These are phyloP conservation scores for Eimeria praecox DNA, from an alignment of 169 alveolate genomes.

Conservation along the genomic window DNA sequence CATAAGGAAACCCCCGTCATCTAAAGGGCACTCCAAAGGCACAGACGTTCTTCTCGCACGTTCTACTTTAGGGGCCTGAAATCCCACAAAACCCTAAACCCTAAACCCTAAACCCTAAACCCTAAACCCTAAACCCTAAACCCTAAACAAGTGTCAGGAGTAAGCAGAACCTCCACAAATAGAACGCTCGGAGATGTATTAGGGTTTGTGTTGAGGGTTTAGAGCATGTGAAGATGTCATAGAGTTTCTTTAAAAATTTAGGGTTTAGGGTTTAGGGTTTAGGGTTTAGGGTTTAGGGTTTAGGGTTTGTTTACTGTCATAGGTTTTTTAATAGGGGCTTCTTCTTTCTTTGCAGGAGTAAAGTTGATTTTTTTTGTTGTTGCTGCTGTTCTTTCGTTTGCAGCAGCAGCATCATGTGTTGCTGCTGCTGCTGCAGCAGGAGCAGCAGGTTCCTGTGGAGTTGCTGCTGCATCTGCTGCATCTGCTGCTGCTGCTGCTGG, in stretches of 20 bases:
- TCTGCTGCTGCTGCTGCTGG: slow-evolving; percentile 28
- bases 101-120: slow-evolving; percentile 52
- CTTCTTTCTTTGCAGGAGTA: not conserved
- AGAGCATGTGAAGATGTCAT: too few relatives aligned
- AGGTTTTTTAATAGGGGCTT: slow-evolving; percentile 19
- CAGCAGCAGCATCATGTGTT: not conserved
- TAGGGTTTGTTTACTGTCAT: slow-evolving; percentile 48
- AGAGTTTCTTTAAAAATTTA: too few relatives aligned
- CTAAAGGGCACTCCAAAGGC: not conserved
- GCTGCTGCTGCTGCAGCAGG: slow-evolving; percentile 15
- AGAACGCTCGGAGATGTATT: too few relatives aligned
- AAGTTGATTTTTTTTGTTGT: not conserved
- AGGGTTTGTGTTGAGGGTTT: too few relatives aligned
- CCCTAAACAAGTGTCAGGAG: not conserved
- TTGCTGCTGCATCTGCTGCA: not conserved
- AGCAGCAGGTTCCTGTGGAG: not conserved
- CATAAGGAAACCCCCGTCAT: slow-evolving; percentile 28
- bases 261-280: not conserved
- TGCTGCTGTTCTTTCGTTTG: not conserved
- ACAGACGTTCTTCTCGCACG: slow-evolving; percentile 51
- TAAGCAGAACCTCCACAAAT: too few relatives aligned
- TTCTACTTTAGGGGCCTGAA: slow-evolving; percentile 6
- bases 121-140: slow-evolving; percentile 10
- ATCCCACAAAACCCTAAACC: not conserved
- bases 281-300: slow-evolving; percentile 58